Percentiles rank a stretch among this genome's conserved stretches.
phyloP scores from a whole-genome alignment of 768 basidiomycete species.

The Lactifluus echinatus region DNA sequence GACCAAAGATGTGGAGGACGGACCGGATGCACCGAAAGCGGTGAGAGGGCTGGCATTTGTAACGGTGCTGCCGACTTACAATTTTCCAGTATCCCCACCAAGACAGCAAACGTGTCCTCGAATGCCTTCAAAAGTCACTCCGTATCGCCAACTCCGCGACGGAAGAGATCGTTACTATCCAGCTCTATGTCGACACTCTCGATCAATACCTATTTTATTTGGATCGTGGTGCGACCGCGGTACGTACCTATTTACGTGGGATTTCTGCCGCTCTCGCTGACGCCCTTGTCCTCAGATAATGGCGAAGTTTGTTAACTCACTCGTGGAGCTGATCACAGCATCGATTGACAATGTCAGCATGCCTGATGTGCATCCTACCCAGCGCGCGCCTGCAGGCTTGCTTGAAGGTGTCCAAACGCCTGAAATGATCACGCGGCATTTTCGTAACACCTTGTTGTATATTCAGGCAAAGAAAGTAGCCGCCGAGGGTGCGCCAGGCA shows the following conservation, averaged over 20 bases:
- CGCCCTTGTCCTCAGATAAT: conserved; percentile 51
- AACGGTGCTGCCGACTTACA: background rate
- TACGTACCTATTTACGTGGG: conserved; percentile 34
- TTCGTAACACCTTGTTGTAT: conserved; percentile 80
- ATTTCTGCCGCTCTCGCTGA: background rate
- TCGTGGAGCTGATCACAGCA: conserved; percentile 91
- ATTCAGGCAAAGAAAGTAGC: conserved; percentile 71
- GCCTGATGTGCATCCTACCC: conserved; percentile 80
- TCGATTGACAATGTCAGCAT: conserved; percentile 89
- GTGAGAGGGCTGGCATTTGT: conserved; percentile 19
- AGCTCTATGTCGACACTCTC: conserved; percentile 91
- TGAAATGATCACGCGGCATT: conserved; percentile 91
- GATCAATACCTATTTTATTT: conserved; percentile 96
- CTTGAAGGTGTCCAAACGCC: conserved; percentile 90
- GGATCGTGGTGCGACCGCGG: conserved; percentile 86
- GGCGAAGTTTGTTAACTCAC: conserved; percentile 91
- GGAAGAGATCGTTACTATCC: conserved; percentile 94
- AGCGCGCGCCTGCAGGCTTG: conserved; percentile 79
- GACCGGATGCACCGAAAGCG: conserved; percentile 27
- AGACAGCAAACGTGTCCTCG: conserved; percentile 94
- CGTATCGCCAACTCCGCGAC: conserved; percentile 94
- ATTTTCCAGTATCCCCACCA: conserved; percentile 64
- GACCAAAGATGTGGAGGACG: conserved; percentile 37
- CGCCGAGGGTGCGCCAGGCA: conserved; percentile 31
- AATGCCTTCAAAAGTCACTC: conserved; percentile 94